Evolutionary conservation across 139 green algal species (phyloP).

Genomic region (Mesotaenium endlicherianum): DNA sequence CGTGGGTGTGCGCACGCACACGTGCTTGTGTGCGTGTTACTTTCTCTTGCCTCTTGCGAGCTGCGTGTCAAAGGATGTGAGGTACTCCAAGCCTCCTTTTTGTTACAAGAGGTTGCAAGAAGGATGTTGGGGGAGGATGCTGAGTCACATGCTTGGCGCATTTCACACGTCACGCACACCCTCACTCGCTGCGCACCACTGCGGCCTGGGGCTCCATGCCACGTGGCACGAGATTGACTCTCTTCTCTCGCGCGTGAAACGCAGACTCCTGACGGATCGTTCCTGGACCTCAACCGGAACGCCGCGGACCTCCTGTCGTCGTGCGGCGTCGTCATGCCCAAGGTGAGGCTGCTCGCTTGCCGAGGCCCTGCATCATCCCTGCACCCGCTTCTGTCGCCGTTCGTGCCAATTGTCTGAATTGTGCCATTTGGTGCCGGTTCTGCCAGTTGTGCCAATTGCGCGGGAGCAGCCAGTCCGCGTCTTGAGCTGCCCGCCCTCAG

Average conservation of each 20-base stretch:
- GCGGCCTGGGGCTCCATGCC: too few species aligned
- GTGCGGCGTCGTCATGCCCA: conserved; percentile 43
- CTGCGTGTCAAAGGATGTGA: neutral
- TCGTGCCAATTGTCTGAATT: too few species aligned
- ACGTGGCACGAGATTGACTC: too few species aligned
- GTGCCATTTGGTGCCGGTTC: too few species aligned
- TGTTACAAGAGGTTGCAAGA: neutral
- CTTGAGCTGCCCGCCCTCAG: too few species aligned
- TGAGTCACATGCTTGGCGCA: neutral
- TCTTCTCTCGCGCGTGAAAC: neutral
- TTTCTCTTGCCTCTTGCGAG: neutral
- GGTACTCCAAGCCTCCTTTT: neutral
- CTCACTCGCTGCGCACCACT: neutral
- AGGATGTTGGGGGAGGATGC: neutral
- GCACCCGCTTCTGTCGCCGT: too few species aligned
- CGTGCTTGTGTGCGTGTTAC: too few species aligned
- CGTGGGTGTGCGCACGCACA: too few species aligned
- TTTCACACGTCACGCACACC: neutral
- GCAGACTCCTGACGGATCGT: conserved; percentile 96
- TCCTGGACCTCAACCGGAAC: conserved; percentile 91
- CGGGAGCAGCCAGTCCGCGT: too few species aligned
- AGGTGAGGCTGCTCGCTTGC: conserved; percentile 7
- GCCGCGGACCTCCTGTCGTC: conserved; percentile 63
- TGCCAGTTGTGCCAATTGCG: too few species aligned
- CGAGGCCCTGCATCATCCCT: neutral